Base-by-base conservation (phyloP, 345 rosid species). In the Hypericum androsaemum region DNA sequence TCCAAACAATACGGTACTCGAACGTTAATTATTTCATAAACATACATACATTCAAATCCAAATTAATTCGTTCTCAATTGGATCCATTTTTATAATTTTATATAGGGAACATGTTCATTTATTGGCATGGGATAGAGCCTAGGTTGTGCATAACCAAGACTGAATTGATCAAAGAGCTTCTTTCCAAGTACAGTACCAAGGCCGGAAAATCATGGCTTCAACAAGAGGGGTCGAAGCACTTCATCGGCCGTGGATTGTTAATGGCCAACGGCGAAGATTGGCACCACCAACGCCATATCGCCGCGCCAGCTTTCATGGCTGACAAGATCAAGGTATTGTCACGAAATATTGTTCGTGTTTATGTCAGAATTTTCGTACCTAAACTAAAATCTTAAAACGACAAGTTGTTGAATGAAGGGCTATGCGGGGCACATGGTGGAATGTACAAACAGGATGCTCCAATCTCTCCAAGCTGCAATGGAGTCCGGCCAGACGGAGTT, bases 131-230 rank as follows among this genome's bases (percentile, higher is more conserved):
- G 56, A 66, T 76, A 0, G 98, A 92, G 68, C 98, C 98, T 0
- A 62, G 98, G 67, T 69, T 92, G 72, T 88, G 95, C 51, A 39
- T 92, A 37, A 72, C 80, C 0, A 97, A 92, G 61, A 74, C 82
- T 0, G 90, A 81, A 15, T 43, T 88, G 81, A 92, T 88, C 37
- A 88, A 74, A 40, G 97, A 85, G 53, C 63, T 88, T 8, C 53
- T 92, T 8, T 65, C 79, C 10, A 92, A 83, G 68, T 74, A 85
- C 64, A 84, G 82, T 63, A 70, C 77, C 0, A 73, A 71, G 13
- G 75, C 95, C 0, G 98, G 98, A 0, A 92, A 81, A 58, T 88
- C 98, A 5, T 92, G 97, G 98, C 67, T 81, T 8, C 98, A 92
- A 22, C 97, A 80, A 41, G 84, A 92, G 61, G 98, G 98, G 5